Base-by-base conservation (phyloP, 202 grass and related monocot genomes). In the Zoysia matrella region DNA sequence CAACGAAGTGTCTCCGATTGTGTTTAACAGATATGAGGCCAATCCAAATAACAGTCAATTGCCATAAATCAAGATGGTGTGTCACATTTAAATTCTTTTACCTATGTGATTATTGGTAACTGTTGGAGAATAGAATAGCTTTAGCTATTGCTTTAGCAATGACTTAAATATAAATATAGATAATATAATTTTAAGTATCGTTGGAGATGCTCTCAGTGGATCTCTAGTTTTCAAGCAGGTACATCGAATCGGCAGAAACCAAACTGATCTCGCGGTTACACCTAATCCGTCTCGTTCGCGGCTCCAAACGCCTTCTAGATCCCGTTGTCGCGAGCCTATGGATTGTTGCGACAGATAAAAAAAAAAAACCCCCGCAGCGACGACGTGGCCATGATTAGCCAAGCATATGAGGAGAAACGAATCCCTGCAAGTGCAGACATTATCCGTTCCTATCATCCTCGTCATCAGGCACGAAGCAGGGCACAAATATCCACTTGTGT, bases 401-500 rank as follows among this genome's bases (percentile, higher is more conserved):
- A 11, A 47, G 18, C 77, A 47, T 47, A 47, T 44, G 66, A 47
- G 44, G 44, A 46, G 12, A 36, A 65, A 74, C 50, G 52, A 18
- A 16, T 65, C 6, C 62, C 49, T 48, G 61, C 55, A 18, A 49
- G 55, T 67, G 62, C 43, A 57, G n/a, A 13, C 47, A 52, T 43
- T 1, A 83, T 83, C 62, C 71, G 3, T 67, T 47, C 69, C 5
- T 8, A 11, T 30, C 46, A 18, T 22, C 47, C 47, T 52, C 16
- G 45, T 71, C n/a, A 71, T 39, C n/a, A 52, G 72, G 5, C 11
- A 60, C 62, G 1, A 7, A 50, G 11, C 61, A 13, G 36, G 41
- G 45, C 5, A 46, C 45, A 46, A 46, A 84, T 80, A 80, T 75
- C 75, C 76, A 75, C 62, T 80, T 84, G 14, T 15, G 22, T 63